Evolutionary conservation across 164 flowering plant species (phyloP).

Genomic region (Vitis riparia): DNA sequence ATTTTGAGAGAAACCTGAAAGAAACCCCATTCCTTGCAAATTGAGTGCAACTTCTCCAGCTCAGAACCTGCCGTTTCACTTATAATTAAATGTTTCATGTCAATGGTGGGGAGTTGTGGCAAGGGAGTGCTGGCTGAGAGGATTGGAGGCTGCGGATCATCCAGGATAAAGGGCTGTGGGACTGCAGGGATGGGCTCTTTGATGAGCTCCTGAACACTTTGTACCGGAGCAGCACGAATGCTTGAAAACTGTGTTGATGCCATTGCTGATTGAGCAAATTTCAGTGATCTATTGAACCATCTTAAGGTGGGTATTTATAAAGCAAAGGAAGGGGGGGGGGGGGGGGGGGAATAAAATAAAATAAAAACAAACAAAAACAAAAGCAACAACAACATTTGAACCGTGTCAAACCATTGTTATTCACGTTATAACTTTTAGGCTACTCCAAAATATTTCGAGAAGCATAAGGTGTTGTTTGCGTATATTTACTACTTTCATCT

Average conservation of each 20-base stretch:
- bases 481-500: too few relatives aligned
- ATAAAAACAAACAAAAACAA: too few relatives aligned
- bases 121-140: neutral
- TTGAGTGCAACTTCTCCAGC: conserved; percentile 34
- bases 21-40: conserved; percentile 52
- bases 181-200: conserved; percentile 12
- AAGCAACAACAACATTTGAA: too few relatives aligned
- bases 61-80: conserved; percentile 12
- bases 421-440: too few relatives aligned
- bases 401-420: too few relatives aligned
- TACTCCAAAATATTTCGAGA: too few relatives aligned
- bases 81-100: conserved; percentile 15
- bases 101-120: conserved; percentile 17
- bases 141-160: conserved; percentile 6
- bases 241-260: neutral
- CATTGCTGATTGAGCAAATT: neutral
- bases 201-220: conserved; percentile 25
- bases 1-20: conserved; percentile 33
- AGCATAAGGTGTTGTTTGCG: too few relatives aligned
- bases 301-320: too few relatives aligned
- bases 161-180: conserved; percentile 5
- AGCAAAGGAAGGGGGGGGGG: too few relatives aligned
- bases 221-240: neutral
- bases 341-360: too few relatives aligned
- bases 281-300: too few relatives aligned